Base-by-base conservation (phyloP, 164 flowering plant genomes). In the Pachysandra terminalis region DNA sequence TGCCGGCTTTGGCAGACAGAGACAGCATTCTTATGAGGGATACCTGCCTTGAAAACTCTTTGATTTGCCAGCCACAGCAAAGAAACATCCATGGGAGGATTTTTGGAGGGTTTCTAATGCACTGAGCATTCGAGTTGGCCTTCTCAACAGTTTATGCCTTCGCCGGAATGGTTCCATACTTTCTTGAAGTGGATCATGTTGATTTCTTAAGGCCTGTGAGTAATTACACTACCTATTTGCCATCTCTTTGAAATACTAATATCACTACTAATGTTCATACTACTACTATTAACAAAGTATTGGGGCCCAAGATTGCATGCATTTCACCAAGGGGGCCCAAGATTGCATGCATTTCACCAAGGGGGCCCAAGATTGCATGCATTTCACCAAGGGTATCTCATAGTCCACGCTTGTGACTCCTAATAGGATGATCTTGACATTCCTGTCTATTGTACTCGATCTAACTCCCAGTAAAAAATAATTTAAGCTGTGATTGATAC, bases 1-100 rank as follows among this genome's bases (percentile, higher is more conserved):
- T 90, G 96, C 98, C 98, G 12, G 96, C 98, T 54, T 74, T 93
- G 79, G 96, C 96, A 49, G 88, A 90, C 72, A 79, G 98, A 80
- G 88, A 93, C 64, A 90, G 94, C 86, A 93, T 93, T 72, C 86
- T 93, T 58, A 74, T 90, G 15, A 77, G 74, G 68, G 94, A 93
- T 71, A 90, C 98, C 19, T 72, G 83, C 63, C 87, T 84, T 41
- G 88, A 87, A 71, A 81, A 90, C 78, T 85, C 97, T 56, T 74
- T 93, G 62, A 84, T 90, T 65, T 93, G 98, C 79, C 96, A 90
- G 76, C 96, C 96, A 37, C 97, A 90, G 76, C 96, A 90, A 74
- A 78, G 97, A 73, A 93, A 93, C 79, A 78, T 85, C 73, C 88
- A 90, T 73, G 98, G 98, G 51, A 81, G 97, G 24, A 93, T 93